Conservation (phyloP, 2,329 filamentous ascomycete species). For the Aspergillus costaricaensis region DNA sequence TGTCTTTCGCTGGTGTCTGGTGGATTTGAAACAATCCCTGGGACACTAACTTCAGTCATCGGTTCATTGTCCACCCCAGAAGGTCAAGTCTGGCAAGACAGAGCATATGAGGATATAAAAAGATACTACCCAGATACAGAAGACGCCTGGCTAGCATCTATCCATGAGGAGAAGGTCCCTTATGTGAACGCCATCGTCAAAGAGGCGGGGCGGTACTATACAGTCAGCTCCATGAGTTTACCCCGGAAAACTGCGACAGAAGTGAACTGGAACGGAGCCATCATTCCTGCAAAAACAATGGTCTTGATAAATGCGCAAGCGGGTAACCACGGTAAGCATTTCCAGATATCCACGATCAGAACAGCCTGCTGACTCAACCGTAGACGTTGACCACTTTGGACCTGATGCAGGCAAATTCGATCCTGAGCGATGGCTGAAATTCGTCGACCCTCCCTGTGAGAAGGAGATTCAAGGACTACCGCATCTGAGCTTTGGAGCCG, state of each 20-base stretch:
- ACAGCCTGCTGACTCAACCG: neutral
- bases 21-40: conserved; percentile 74
- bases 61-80: conserved; percentile 65
- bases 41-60: conserved; percentile 71
- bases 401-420: conserved; percentile 59
- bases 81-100: conserved; percentile 67
- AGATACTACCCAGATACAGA: conserved; percentile 63
- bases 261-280: conserved; percentile 64
- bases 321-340: conserved; percentile 56
- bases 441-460: conserved; percentile 38
- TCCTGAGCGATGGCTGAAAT: conserved; percentile 65
- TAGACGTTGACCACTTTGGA: conserved; percentile 62
- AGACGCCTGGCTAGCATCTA: conserved; percentile 67
- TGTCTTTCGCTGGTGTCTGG: conserved; percentile 75
- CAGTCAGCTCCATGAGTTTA: conserved; percentile 71
- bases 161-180: conserved; percentile 68
- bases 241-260: conserved; percentile 68
- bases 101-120: conserved; percentile 67
- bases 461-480: conserved; percentile 52
- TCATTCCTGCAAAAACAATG: conserved; percentile 71
- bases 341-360: neutral
- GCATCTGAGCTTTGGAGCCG: conserved; percentile 61
- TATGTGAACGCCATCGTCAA: conserved; percentile 75
- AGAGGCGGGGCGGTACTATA: conserved; percentile 73
- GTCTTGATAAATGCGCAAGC: conserved; percentile 76